Percentiles rank a stretch among this genome's conserved stretches.
Conservation (phyloP, 1,284 basidiomycete species). For the Ceratobasidium sp. region DNA sequence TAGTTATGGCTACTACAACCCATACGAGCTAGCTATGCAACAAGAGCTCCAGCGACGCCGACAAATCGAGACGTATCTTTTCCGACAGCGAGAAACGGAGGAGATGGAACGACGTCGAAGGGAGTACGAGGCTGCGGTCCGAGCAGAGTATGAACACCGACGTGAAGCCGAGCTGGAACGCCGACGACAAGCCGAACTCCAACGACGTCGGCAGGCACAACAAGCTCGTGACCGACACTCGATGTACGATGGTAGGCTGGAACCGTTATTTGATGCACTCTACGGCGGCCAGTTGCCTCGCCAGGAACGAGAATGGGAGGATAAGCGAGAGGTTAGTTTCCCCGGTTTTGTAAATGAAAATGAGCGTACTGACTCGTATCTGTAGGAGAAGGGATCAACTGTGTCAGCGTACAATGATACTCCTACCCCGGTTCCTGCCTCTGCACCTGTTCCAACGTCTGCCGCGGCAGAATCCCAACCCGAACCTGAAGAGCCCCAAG, state of each 20-base stretch:
- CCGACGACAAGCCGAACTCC: neutral
- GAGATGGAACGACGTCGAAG: constrained; percentile 1
- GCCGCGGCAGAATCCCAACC: neutral
- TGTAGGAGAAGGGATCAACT: no score
- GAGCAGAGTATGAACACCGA: neutral
- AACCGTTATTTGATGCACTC: constrained; percentile 8
- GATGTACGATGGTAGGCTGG: constrained; percentile 22
- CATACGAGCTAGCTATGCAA: constrained; percentile 8
- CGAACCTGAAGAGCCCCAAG: neutral
- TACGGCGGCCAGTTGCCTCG: constrained; percentile 5
- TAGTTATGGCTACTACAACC: neutral
- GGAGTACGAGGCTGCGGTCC: neutral
- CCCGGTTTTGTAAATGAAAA: no score
- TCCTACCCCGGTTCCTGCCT: neutral
- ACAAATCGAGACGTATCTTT: neutral
- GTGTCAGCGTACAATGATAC: no score
- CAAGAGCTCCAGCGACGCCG: constrained; percentile 17
- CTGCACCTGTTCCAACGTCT: neutral
- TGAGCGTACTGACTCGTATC: no score
- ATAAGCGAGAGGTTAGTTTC: neutral
- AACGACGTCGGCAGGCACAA: constrained; percentile 9
- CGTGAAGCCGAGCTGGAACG: constrained; percentile 10
- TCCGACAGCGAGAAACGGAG: constrained; percentile 4
- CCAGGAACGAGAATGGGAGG: no score
- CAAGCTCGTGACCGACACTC: neutral